Evolutionary conservation across 2,329 filamentous ascomycete species (phyloP), one percentile per base, ranked within the genome.

Genomic region (Coleophoma cylindrospora): DNA sequence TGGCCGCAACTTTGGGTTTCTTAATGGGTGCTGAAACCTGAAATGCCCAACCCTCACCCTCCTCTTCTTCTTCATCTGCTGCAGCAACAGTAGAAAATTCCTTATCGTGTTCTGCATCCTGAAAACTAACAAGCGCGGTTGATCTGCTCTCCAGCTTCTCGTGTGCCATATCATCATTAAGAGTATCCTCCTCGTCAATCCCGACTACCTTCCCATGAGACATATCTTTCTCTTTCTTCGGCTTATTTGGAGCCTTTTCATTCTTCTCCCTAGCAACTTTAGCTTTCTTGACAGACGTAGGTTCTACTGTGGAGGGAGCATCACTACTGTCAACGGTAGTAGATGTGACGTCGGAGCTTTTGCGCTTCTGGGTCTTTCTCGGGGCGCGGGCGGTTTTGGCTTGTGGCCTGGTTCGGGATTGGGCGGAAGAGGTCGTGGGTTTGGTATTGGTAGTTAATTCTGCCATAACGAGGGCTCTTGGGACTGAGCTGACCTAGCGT

Each of bases 201-300:
- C 10, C 19, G 19, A 27, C 11, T 14, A 27, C 41, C 22, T 44
- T 27, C 19, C 13, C 41, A 4, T 19, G 13, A 13, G 19, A 27
- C n/a, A 12, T 27, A 27, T 44, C 41, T 15, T 56, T 56, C 10
- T 54, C 54, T 34, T 48, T 57, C 40, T 57, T 57, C 27, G 56
- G 49, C 37, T 57, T 60, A 8, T 12, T 22, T 17, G 19, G n/a
- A 34, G 41, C 41, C 27, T 44, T 27, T 33, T 32, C 22, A 11
- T 33, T 44, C 41, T 11, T 27, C 27, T 44, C 27, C 12, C 9
- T 44, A 6, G 21, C n/a, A 8, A 27, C 27, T 27, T 32, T 44
- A 5, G 41, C 17, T 44, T 44, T 44, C 41, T 44, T 44, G 12
- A 32, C 41, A 32, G 41, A 27, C 12, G 41, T 44, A 44, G 12